Conservation (phyloP, 2,329 filamentous ascomycete genomes). For the Thermomyces lanuginosus region DNA sequence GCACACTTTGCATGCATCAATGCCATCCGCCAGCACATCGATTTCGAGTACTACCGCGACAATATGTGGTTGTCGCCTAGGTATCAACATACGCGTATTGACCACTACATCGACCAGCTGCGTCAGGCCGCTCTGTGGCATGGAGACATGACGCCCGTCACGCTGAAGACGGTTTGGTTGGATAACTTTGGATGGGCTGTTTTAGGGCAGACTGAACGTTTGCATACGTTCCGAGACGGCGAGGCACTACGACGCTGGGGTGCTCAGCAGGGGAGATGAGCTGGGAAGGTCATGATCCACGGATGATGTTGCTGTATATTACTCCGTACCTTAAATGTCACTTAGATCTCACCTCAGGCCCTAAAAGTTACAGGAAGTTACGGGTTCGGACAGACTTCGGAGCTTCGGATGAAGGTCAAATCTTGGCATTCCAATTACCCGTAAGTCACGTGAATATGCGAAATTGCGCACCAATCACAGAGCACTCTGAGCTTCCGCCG, state of each 20-base stretch:
- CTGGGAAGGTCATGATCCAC: no score
- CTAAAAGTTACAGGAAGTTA: no score
- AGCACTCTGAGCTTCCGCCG: no score
- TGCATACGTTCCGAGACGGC: constrained; percentile 5
- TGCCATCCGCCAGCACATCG: constrained; percentile 7
- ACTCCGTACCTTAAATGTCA: no score
- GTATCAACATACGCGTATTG: constrained; percentile 8
- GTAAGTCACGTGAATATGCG: no score
- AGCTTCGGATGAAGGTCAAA: no score
- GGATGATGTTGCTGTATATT: no score
- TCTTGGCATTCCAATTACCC: no score
- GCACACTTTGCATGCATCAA: constrained; percentile 8
- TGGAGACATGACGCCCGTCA: constrained; percentile 8
- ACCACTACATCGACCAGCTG: constrained; percentile 8
- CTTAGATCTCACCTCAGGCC: no score
- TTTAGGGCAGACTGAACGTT: constrained; percentile 4
- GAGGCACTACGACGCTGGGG: constrained; percentile 3
- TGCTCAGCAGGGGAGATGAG: constrained; percentile 2
- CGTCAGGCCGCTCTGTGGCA: constrained; percentile 8
- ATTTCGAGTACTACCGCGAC: constrained; percentile 7
- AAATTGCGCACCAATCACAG: no score
- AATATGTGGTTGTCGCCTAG: constrained; percentile 6
- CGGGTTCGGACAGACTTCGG: no score
- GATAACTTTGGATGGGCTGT: constrained; percentile 5
- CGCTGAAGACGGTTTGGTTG: constrained; percentile 7